Conservation (phyloP, 208 protist genomes). For the Trypanosoma congolense region DNA sequence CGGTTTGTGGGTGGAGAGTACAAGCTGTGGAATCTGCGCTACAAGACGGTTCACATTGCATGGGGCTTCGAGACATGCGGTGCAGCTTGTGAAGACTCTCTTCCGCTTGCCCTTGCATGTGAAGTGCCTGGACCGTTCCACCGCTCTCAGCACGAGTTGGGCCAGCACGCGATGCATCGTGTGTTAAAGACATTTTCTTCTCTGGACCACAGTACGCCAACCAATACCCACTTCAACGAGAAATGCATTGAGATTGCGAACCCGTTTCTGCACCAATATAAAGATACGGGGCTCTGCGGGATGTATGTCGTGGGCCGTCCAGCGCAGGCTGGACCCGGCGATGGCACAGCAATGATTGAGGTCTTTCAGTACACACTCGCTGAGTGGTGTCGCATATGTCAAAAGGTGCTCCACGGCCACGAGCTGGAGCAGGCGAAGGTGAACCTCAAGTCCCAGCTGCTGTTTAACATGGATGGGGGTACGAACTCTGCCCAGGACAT, state of each 20-base stretch:
- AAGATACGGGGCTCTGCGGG: constrained; percentile 83
- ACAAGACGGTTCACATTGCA: constrained; percentile 82
- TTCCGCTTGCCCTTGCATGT: constrained; percentile 81
- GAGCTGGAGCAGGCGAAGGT: constrained; percentile 86
- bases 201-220: constrained; percentile 80
- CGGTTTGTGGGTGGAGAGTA: constrained; percentile 84
- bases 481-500: constrained; percentile 84
- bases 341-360: constrained; percentile 70
- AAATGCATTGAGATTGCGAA: constrained; percentile 84
- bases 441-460: constrained; percentile 85
- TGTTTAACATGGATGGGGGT: constrained; percentile 88
- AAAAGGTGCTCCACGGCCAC: constrained; percentile 79
- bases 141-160: constrained; percentile 84
- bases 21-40: constrained; percentile 84
- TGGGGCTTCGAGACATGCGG: constrained; percentile 90
- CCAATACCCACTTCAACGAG: constrained; percentile 87
- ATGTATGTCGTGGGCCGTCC: constrained; percentile 80
- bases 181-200: constrained; percentile 87
- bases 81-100: constrained; percentile 73
- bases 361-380: constrained; percentile 86
- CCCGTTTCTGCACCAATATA: constrained; percentile 86
- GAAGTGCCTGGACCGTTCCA: constrained; percentile 86
- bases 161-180: constrained; percentile 82
- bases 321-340: constrained; percentile 50
- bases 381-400: constrained; percentile 83